A percentile compares a stretch with the other conserved stretches of the same genome.
phyloP scores from a whole-genome alignment of 179 eudicot genomes.

The Vitellaria paradoxa region DNA sequence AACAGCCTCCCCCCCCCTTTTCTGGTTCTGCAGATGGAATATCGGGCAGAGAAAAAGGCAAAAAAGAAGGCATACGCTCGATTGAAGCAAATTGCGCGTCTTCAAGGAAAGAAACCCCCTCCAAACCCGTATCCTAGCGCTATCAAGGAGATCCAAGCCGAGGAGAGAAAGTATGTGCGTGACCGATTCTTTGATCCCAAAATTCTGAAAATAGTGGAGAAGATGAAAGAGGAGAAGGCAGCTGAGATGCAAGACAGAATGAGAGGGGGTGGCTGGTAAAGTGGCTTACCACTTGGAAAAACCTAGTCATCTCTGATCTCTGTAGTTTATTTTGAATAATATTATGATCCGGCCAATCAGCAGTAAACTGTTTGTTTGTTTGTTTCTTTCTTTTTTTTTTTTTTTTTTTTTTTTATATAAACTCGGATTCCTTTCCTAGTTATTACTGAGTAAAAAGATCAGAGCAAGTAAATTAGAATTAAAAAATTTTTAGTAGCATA shows the following conservation, averaged over 20 bases:
- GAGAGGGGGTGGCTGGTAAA: slow-evolving; percentile 26
- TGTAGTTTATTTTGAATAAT: background rate
- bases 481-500: too few relatives aligned
- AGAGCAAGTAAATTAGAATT: background rate
- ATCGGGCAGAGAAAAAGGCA: slow-evolving; percentile 55
- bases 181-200: slow-evolving; percentile 68
- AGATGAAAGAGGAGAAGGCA: slow-evolving; percentile 50
- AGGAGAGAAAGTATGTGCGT: slow-evolving; percentile 66
- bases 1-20: background rate
- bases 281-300: background rate
- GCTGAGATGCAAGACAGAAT: slow-evolving; percentile 56
- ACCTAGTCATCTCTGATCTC: background rate
- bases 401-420: too few relatives aligned
- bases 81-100: slow-evolving; percentile 64
- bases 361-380: background rate
- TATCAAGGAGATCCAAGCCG: slow-evolving; percentile 84
- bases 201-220: slow-evolving; percentile 41
- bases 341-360: background rate
- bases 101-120: slow-evolving; percentile 69
- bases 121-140: slow-evolving; percentile 91
- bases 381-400: too few relatives aligned
- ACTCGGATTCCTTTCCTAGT: background rate
- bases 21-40: slow-evolving; percentile 63
- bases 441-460: background rate
- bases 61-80: slow-evolving; percentile 69